These are phyloP conservation scores for Piper betle DNA, from an alignment of 164 flowering plant genomes.

Conservation along the genomic window DNA sequence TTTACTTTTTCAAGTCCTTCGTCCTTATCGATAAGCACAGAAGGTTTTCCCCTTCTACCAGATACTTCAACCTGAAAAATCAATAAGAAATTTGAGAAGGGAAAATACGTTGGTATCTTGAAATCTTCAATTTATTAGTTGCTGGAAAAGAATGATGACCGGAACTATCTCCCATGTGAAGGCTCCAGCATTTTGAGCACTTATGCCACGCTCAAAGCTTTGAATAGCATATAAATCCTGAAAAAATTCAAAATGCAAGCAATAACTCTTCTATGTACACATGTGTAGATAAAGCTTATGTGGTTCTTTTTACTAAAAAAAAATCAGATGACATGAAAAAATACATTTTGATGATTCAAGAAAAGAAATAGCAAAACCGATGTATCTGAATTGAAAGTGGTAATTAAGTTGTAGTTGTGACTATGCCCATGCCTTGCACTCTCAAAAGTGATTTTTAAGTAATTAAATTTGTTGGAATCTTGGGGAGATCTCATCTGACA, in stretches of 20 bases:
- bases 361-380: too few species aligned
- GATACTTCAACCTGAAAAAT: constrained; percentile 52
- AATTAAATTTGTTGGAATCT: too few species aligned
- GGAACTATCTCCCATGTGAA: constrained; percentile 90
- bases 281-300: not conserved
- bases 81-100: not conserved
- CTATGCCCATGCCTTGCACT: too few species aligned
- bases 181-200: constrained; percentile 63
- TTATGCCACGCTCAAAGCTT: constrained; percentile 89
- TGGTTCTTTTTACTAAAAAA: too few species aligned
- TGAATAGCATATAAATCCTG: constrained; percentile 78
- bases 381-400: too few species aligned
- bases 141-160: constrained; percentile 20
- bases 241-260: not conserved
- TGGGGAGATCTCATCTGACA: too few species aligned
- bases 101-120: not conserved
- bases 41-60: constrained; percentile 55
- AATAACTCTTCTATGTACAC: not conserved
- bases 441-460: too few species aligned
- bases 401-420: too few species aligned
- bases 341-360: too few species aligned
- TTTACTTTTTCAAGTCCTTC: constrained; percentile 63
- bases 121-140: not conserved
- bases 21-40: constrained; percentile 44
- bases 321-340: too few species aligned